Base-by-base conservation (phyloP, 805 yeast genomes). In the Metschnikowia lunata region DNA sequence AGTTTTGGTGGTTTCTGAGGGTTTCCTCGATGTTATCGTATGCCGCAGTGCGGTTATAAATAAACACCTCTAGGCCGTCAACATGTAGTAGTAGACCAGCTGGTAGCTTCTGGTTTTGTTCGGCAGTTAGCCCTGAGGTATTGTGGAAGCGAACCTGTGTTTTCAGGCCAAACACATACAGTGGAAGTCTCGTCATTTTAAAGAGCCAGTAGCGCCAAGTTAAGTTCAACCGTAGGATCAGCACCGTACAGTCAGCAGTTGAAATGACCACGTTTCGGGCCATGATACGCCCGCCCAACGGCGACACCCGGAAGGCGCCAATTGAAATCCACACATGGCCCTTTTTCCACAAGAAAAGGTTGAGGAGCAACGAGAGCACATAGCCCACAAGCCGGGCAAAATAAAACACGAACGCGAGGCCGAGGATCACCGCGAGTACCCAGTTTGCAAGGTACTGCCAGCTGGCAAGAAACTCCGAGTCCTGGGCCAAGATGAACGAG, bases 131-230 rank as follows among this genome's bases (percentile, higher is more conserved):
- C 11, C 48, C 55, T 23, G 43, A 30, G 11, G 45, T 13, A 6
- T 10, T 4, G 26, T 39, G 40, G 6, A 37, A 7, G 34, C 51
- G 12, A 33, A 60, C 5, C 45, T 37, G 4, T 56, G 52, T 9
- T 10, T 55, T 58, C 11, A 10, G 31, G 29, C 14, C 23, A 23
- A 60, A 51, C 26, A 51, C 56, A 40, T 69, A 63, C 31, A 64
- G 67, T 2, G 78, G 62, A 18, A 67, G 51, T 42, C 80, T 60
- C 10, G 75, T 69, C 29, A 64, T 52, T 4, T 69, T 65, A 40
- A 88, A 51, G 13, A 69, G 67, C 98, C 98, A 93, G 61, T 88
- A 91, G 48, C 95, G 65, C 98, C 98, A 93, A 0, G 95, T 86
- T 26, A 91, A 58, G 54, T 80, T 78, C 1, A 91, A 85, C 48